Evolutionary conservation across 108 stramenopile species (phyloP), one percentile per base, ranked within the genome.

Genomic region (Fragilariopsis cylindrus): DNA sequence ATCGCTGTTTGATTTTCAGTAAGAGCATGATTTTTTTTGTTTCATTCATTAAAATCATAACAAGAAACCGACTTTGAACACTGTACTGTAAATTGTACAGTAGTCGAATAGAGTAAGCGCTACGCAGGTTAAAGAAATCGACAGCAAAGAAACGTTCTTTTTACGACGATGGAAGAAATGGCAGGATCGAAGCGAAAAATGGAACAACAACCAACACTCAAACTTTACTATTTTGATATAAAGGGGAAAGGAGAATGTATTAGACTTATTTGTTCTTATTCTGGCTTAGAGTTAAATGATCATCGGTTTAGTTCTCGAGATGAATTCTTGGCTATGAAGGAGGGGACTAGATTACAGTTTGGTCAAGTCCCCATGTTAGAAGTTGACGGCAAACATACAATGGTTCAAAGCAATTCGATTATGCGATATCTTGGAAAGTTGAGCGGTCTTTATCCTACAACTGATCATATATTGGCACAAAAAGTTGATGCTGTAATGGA

Each of bases 291-390:
- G 21, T 45, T 83, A 13, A 74, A 78, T 48, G 77, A 83, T 57
- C 57, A 79, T 70, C 77, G 71, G 6, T 78, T 79, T 48, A 57
- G 18, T 1, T 47, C 64, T n/a, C 49, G 62, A 66, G 55, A 63
- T 2, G 74, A 83, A 60, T 77, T 83, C 44, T 21, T 54, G 12
- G 75, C 48, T 40, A 57, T 78, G 53, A 71, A 74, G 54, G 74
- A 72, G 8, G 48, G 45, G 5, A 72, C 76, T 57, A 46, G 50
- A 44, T 74, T 84, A 40, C 72, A 76, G 4, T 77, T 82, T 71
- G 76, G 73, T 1, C 82, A 82, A 70, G 76, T 78, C 7, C 82
- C 82, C 11, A 65, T 82, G 73, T 49, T 82, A 54, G 76, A 82
- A 57, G 68, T 82, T 40, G 82, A 82, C 71, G 82, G 77, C 4